phyloP scores from a whole-genome alignment of 768 basidiomycete genomes.

The Pulveroboletus sp. region DNA sequence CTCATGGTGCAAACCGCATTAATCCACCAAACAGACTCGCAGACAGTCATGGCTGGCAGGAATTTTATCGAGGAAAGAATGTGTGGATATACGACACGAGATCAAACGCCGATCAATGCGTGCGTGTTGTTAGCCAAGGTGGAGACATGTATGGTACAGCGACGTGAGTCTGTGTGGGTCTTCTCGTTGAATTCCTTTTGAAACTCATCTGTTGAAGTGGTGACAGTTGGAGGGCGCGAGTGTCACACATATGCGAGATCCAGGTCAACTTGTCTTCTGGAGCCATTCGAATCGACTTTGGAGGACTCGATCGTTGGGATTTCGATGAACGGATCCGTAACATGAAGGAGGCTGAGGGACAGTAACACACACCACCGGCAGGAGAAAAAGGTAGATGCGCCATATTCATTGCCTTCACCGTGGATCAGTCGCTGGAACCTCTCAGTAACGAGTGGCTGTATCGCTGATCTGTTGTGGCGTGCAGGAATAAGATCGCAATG shows the following conservation, averaged over 20 bases:
- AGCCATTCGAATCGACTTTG: slow-evolving; percentile 70
- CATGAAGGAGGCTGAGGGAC: slow-evolving; percentile 48
- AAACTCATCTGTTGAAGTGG: slow-evolving; percentile 44
- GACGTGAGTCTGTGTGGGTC: slow-evolving; percentile 49
- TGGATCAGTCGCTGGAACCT: background rate
- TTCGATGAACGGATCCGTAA: slow-evolving; percentile 61
- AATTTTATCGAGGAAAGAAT: slow-evolving; percentile 64
- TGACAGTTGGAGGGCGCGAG: slow-evolving; percentile 79
- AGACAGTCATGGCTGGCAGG: slow-evolving; percentile 66
- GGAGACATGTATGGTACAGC: slow-evolving; percentile 75
- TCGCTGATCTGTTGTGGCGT: background rate
- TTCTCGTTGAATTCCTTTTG: background rate
- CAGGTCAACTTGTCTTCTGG: slow-evolving; percentile 62
- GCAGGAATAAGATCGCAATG: slow-evolving; percentile 13
- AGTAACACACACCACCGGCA: background rate
- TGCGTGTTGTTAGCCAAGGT: slow-evolving; percentile 58
- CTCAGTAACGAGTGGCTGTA: background rate
- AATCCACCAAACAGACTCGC: slow-evolving; percentile 56
- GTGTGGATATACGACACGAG: slow-evolving; percentile 74
- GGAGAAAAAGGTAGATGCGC: no score
- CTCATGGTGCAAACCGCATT: slow-evolving; percentile 44
- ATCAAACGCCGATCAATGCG: slow-evolving; percentile 67
- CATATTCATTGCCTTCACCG: background rate
- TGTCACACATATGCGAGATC: slow-evolving; percentile 66
- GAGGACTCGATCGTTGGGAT: slow-evolving; percentile 75